phyloP scores from a whole-genome alignment of 129 eudicot genomes.

The Smallanthus sonchifolius region DNA sequence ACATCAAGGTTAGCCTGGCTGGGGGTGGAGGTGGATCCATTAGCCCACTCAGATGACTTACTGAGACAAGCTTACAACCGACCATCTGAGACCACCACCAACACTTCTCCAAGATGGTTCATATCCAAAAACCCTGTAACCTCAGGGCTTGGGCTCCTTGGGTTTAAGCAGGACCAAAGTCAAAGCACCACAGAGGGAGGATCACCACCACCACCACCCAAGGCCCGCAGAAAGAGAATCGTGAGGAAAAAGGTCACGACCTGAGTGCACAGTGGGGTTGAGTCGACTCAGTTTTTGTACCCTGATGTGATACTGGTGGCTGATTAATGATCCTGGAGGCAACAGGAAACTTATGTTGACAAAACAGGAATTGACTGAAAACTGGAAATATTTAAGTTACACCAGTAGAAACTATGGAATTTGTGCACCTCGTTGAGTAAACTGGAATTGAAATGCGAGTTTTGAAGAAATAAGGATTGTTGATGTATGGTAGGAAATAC shows the following conservation, averaged over 20 bases:
- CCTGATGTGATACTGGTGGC: constrained; percentile 7
- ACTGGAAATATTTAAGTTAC: constrained; percentile 1
- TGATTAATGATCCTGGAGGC: constrained; percentile 6
- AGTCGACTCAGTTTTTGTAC: constrained; percentile 46
- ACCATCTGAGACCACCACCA: constrained; percentile 48
- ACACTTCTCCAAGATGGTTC: constrained; percentile 69
- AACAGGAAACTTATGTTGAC: neutral
- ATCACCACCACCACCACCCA: constrained; percentile 46
- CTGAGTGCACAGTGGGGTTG: constrained; percentile 22
- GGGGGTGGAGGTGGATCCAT: constrained; percentile 81
- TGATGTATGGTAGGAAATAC: constrained; percentile 29
- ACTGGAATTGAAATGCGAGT: constrained; percentile 20
- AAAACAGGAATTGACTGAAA: constrained; percentile 1
- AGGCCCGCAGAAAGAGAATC: constrained; percentile 75
- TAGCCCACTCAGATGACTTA: constrained; percentile 68
- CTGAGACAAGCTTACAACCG: constrained; percentile 67
- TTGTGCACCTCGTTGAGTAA: constrained; percentile 13
- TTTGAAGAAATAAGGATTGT: constrained; percentile 11
- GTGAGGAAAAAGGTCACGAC: constrained; percentile 72
- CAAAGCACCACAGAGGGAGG: constrained; percentile 45
- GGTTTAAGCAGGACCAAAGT: constrained; percentile 63
- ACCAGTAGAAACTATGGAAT: constrained; percentile 22
- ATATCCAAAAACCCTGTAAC: constrained; percentile 74
- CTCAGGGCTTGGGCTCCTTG: constrained; percentile 87
- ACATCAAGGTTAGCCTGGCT: constrained; percentile 94